Conservation (phyloP, 768 basidiomycete species). For the Boletus tylopilopsis region DNA sequence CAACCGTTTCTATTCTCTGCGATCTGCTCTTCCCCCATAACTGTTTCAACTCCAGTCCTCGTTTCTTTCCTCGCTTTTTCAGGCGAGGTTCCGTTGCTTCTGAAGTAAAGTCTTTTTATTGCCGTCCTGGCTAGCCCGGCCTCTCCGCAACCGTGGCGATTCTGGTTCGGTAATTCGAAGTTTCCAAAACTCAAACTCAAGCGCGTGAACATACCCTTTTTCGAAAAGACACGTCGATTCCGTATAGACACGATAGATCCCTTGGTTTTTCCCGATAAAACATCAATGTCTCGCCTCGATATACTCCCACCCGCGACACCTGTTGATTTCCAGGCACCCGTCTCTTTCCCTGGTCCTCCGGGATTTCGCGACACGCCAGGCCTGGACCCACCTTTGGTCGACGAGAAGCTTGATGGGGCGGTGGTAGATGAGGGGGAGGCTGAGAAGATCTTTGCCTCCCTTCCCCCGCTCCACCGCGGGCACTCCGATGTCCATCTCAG, state of each 20-base stretch:
- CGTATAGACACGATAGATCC: constrained; percentile 25
- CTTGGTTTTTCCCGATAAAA: constrained; percentile 20
- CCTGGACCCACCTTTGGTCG: constrained; percentile 10
- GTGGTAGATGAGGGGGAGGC: constrained; percentile 26
- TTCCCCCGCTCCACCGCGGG: constrained; percentile 66
- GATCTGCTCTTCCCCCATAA: constrained; percentile 3
- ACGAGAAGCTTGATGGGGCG: constrained; percentile 52
- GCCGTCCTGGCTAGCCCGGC: constrained; percentile 63
- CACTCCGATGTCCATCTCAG: constrained; percentile 73
- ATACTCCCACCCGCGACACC: constrained; percentile 36
- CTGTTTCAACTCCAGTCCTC: constrained; percentile 17
- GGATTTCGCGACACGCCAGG: constrained; percentile 22
- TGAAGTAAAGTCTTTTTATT: constrained; percentile 45
- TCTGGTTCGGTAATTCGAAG: constrained; percentile 65
- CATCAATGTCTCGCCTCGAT: constrained; percentile 57
- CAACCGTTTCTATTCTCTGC: constrained; percentile 6
- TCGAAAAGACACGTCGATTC: constrained; percentile 23
- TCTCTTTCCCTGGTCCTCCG: constrained; percentile 28
- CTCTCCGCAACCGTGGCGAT: constrained; percentile 69
- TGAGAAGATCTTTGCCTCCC: constrained; percentile 51
- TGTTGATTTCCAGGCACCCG: constrained; percentile 28
- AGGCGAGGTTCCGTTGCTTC: constrained; percentile 68
- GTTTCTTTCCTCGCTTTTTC: constrained; percentile 60
- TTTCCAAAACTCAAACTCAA: constrained; percentile 29
- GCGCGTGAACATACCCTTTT: constrained; percentile 21